phyloP scores from a whole-genome alignment of 495 filamentous ascomycete genomes.

The Pyrenula massariospora region DNA sequence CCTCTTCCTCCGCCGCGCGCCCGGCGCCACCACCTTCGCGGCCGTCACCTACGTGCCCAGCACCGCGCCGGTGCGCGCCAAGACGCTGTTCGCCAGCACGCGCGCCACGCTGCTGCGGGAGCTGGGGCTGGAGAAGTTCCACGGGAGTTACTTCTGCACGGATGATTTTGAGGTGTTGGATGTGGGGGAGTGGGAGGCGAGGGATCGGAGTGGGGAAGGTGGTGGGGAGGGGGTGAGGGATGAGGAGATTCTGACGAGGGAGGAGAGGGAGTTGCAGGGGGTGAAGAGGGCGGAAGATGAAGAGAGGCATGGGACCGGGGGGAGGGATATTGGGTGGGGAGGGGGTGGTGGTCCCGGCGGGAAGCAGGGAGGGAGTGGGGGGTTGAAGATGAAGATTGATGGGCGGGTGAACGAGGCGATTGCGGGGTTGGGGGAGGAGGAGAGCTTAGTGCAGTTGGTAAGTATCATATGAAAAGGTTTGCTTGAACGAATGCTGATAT shows the following conservation, averaged over 20 bases:
- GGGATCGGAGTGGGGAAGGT: constrained; percentile 37
- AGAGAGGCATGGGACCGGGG: constrained; percentile 55
- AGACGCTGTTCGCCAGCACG: constrained; percentile 91
- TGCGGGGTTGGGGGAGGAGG: constrained; percentile 37
- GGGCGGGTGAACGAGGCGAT: constrained; percentile 58
- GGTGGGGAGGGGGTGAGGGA: constrained; percentile 13
- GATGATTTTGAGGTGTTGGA: constrained; percentile 57
- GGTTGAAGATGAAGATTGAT: constrained; percentile 53
- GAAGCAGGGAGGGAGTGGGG: constrained; percentile 46
- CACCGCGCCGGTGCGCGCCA: constrained; percentile 78
- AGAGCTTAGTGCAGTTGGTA: constrained; percentile 71
- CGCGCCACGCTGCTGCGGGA: constrained; percentile 74
- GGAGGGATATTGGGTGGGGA: constrained; percentile 30
- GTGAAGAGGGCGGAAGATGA: constrained; percentile 74
- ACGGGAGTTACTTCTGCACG: constrained; percentile 64
- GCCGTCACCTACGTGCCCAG: constrained; percentile 88
- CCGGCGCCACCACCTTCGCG: constrained; percentile 40
- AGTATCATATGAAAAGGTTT: no score
- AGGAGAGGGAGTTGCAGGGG: constrained; percentile 67
- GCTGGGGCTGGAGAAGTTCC: constrained; percentile 80
- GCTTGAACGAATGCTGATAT: neutral
- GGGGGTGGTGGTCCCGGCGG: constrained; percentile 48
- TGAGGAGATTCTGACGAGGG: constrained; percentile 72
- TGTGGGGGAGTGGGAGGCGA: constrained; percentile 60
- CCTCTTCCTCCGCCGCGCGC: constrained; percentile 60